phyloP scores from a whole-genome alignment of 768 basidiomycete genomes.

The Boletus pseudopeckii region DNA sequence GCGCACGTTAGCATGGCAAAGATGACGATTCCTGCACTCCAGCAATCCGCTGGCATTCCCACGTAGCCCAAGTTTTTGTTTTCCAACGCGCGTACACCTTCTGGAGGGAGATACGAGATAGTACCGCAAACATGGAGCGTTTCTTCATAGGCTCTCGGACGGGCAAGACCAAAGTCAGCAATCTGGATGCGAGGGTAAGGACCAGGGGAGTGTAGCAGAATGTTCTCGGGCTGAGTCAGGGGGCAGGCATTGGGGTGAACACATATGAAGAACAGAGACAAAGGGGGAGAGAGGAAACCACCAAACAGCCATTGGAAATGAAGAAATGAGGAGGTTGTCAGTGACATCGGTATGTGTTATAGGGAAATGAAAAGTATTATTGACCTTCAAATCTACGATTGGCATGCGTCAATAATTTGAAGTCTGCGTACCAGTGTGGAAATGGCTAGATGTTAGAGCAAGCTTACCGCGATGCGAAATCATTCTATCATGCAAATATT shows the following conservation, averaged over 20 bases:
- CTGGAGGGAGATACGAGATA: conserved; percentile 80
- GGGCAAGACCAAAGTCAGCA: conserved; percentile 84
- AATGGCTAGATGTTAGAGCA: background rate
- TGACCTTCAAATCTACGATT: conserved; percentile 62
- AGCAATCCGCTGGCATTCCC: conserved; percentile 88
- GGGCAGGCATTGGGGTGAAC: background rate
- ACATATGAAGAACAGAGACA: background rate
- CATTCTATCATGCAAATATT: conserved; percentile 64
- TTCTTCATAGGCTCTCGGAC: conserved; percentile 73
- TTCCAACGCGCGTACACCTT: conserved; percentile 78
- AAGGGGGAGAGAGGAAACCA: background rate
- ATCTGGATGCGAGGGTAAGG: conserved; percentile 82
- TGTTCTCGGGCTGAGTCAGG: conserved; percentile 69
- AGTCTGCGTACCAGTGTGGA: background rate
- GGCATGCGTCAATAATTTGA: background rate
- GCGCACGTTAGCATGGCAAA: conserved; percentile 83
- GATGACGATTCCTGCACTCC: conserved; percentile 80
- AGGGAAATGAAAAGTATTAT: background rate
- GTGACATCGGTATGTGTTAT: background rate
- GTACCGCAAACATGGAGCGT: conserved; percentile 88
- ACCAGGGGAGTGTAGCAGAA: conserved; percentile 73
- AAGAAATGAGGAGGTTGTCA: background rate
- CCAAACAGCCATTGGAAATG: background rate
- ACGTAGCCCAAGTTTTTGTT: conserved; percentile 68
- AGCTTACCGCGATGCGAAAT: conserved; percentile 76